Percentiles rank a stretch among this genome's conserved stretches.
Conservation (phyloP, 2,329 filamentous ascomycete species). For the Diaporthe vexans region DNA sequence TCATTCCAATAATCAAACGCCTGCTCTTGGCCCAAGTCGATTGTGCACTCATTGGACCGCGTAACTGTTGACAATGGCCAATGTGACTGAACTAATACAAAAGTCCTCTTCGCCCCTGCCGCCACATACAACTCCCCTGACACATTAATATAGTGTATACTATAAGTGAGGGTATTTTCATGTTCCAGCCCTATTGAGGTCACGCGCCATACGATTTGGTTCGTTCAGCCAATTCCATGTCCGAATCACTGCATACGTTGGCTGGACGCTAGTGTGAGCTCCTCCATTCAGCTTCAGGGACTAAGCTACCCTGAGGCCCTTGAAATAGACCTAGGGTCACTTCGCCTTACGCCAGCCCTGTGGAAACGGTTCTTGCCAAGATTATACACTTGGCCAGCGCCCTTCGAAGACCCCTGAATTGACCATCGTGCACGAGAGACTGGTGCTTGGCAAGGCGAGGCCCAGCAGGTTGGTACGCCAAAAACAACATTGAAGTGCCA, state of each 20-base stretch:
- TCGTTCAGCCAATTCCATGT: conserved; percentile 9
- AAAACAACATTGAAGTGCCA: neutral
- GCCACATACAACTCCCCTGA: neutral
- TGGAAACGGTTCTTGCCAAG: conserved; percentile 5
- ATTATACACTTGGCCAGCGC: neutral
- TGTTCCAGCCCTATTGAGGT: neutral
- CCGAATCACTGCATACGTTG: conserved; percentile 15
- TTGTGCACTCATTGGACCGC: neutral
- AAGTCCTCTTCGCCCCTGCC: neutral
- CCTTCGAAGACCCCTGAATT: neutral
- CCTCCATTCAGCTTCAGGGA: conserved; percentile 1
- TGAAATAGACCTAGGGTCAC: conserved; percentile 23
- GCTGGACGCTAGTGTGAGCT: conserved; percentile 8
- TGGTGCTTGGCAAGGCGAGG: conserved; percentile 2
- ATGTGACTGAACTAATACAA: neutral
- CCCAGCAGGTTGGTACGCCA: neutral
- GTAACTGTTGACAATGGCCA: neutral
- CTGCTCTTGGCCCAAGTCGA: neutral
- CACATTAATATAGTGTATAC: neutral
- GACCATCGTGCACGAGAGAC: conserved; percentile 8
- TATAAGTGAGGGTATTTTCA: neutral
- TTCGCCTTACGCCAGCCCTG: neutral
- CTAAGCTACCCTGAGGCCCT: neutral
- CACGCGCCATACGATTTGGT: neutral
- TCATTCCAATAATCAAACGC: no score